Conservation (phyloP, 176 grass and related monocot species). For the Tillandsia fasciculata region DNA sequence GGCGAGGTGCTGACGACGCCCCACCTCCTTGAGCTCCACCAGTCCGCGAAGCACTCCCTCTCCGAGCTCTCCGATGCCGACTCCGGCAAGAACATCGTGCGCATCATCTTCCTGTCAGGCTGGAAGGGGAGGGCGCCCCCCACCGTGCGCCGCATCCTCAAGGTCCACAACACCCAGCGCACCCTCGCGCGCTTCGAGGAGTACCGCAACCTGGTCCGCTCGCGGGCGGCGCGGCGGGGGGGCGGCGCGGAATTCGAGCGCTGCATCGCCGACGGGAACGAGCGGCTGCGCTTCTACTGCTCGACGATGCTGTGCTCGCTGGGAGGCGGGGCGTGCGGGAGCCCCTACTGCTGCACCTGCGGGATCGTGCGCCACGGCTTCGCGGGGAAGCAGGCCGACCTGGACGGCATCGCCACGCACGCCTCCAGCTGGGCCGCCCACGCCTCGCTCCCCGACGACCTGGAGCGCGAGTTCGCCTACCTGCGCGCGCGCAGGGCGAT, state of each 20-base stretch:
- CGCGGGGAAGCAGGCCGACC: conserved; percentile 63
- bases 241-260: conserved; percentile 34
- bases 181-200: conserved; percentile 66
- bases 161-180: conserved; percentile 66
- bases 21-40: conserved; percentile 76
- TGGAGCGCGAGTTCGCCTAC: conserved; percentile 72
- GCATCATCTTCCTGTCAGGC: conserved; percentile 77
- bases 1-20: conserved; percentile 54
- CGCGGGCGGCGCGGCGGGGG: conserved; percentile 32
- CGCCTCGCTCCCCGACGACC: conserved; percentile 45
- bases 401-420: conserved; percentile 67
- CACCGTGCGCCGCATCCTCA: conserved; percentile 44
- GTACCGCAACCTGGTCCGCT: conserved; percentile 66
- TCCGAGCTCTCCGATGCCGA: conserved; percentile 55
- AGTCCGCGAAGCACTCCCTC: conserved; percentile 59
- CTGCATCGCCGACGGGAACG: conserved; percentile 85
- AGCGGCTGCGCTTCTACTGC: conserved; percentile 86
- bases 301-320: conserved; percentile 60
- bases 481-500: conserved; percentile 66
- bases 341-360: conserved; percentile 69
- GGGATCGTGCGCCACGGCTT: conserved; percentile 65
- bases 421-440: conserved; percentile 54
- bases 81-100: conserved; percentile 66
- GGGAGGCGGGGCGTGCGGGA: conserved; percentile 47
- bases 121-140: conserved; percentile 27